Percentiles rank a stretch among this genome's conserved stretches.
Evolutionary conservation across 176 grass and related monocot genomes (phyloP).

Genomic region (Oryza brachyantha): DNA sequence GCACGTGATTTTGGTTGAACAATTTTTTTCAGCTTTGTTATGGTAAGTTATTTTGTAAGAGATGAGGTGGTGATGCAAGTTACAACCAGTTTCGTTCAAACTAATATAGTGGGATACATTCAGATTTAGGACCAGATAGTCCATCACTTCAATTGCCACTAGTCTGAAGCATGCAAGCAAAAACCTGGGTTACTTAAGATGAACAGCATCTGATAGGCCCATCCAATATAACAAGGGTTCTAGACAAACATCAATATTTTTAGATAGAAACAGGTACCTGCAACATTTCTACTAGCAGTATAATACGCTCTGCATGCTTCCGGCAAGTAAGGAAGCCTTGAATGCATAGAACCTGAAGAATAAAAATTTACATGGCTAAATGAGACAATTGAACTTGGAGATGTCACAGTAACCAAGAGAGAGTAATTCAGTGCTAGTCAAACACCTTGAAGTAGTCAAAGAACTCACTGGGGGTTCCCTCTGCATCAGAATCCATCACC

Average conservation of each 20-base stretch:
- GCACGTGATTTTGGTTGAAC: not conserved
- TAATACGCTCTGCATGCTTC: constrained; percentile 95
- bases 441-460: constrained; percentile 99
- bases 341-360: constrained; percentile 84
- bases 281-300: constrained; percentile 99
- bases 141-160: not conserved
- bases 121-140: not conserved
- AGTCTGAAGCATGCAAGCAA: not conserved
- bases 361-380: constrained; percentile 8
- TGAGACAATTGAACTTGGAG: constrained; percentile 11
- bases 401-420: constrained; percentile 7
- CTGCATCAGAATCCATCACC: constrained; percentile 99
- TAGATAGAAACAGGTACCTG: constrained; percentile 52
- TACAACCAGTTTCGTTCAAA: not conserved
- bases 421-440: constrained; percentile 6
- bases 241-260: constrained; percentile 13
- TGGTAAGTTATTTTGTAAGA: not conserved
- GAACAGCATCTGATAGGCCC: not conserved
- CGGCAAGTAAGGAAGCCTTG: constrained; percentile 98
- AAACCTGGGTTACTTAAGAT: not conserved
- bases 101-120: not conserved
- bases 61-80: not conserved
- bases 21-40: not conserved
- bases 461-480: constrained; percentile 94
- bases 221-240: not conserved